phyloP scores from a whole-genome alignment of 192 early-diverging fungal genomes.

The Chytriomyces sp. region DNA sequence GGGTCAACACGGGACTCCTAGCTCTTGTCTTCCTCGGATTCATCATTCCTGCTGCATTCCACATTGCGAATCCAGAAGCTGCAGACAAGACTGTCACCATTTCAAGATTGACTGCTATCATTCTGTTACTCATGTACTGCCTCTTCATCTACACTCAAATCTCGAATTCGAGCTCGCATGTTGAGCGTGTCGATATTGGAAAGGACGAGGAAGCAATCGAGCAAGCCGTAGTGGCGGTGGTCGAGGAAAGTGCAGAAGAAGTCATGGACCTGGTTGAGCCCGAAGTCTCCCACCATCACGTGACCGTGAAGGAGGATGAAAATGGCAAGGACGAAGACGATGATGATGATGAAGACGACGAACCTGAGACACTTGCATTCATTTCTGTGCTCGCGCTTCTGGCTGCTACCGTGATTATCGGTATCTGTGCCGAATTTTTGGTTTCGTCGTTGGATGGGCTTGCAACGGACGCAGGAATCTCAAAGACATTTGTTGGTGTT shows the following conservation, averaged over 20 bases:
- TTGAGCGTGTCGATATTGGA: no score
- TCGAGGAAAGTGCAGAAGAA: no score
- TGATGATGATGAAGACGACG: conserved; percentile 64
- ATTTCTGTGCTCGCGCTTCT: conserved; percentile 65
- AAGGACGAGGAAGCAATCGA: no score
- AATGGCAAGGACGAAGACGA: background rate
- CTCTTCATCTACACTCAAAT: no score
- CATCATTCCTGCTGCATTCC: conserved; percentile 28
- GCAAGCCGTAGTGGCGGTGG: no score
- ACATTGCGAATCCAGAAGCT: conserved; percentile 1
- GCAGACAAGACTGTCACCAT: conserved; percentile 36
- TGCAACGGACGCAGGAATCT: conserved; percentile 66
- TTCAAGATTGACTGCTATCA: conserved; percentile 67
- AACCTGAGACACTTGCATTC: conserved; percentile 59
- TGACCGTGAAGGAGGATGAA: background rate
- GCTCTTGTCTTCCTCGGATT: conserved; percentile 27
- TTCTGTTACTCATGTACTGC: conserved; percentile 69
- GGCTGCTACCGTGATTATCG: conserved; percentile 68
- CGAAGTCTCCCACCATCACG: background rate
- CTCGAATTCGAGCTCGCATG: no score
- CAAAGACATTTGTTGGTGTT: conserved; percentile 85
- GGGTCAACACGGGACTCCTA: conserved; percentile 20
- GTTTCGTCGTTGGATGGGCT: conserved; percentile 86
- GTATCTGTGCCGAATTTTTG: conserved; percentile 83
- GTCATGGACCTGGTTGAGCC: background rate